Conservation (phyloP, 148 eudicot species). For the Pharnaceum exiguum region DNA sequence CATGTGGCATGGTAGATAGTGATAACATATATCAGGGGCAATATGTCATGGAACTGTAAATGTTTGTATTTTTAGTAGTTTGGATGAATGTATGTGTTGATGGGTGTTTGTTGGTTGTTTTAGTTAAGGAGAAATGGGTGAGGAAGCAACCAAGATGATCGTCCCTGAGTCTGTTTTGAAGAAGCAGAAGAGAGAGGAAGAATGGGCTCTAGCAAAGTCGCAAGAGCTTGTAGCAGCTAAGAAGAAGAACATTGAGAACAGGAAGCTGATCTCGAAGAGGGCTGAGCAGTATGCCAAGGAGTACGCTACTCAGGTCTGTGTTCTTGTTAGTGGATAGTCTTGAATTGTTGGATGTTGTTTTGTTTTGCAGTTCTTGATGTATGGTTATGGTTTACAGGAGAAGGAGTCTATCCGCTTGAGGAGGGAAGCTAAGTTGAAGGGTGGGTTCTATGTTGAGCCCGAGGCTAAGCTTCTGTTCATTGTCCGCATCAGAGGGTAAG, state of each 20-base stretch:
- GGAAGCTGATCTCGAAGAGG: slow-evolving; percentile 62
- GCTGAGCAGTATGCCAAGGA: slow-evolving; percentile 64
- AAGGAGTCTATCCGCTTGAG: slow-evolving; percentile 45
- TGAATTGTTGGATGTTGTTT: neutral
- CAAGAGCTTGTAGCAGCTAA: slow-evolving; percentile 39
- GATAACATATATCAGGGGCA: too few species aligned
- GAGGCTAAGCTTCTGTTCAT: slow-evolving; percentile 71
- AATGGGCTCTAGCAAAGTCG: slow-evolving; percentile 65
- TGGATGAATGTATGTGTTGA: too few species aligned
- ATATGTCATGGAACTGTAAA: too few species aligned
- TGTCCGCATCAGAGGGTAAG: slow-evolving; percentile 61
- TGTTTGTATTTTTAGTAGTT: too few species aligned
- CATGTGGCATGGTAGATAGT: too few species aligned
- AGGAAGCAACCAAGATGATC: slow-evolving; percentile 26
- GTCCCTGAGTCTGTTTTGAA: slow-evolving; percentile 85
- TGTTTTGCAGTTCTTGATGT: neutral
- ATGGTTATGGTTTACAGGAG: slow-evolving; percentile 28
- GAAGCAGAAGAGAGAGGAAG: slow-evolving; percentile 76
- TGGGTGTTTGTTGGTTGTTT: neutral
- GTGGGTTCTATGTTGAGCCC: slow-evolving; percentile 62
- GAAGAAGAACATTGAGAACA: slow-evolving; percentile 54
- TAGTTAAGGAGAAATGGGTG: slow-evolving; percentile 39
- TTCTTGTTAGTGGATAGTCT: neutral
- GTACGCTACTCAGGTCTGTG: slow-evolving; percentile 51
- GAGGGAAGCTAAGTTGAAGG: slow-evolving; percentile 61